phyloP scores from a whole-genome alignment of 129 eudicot genomes.

The Deinandra increscens region DNA sequence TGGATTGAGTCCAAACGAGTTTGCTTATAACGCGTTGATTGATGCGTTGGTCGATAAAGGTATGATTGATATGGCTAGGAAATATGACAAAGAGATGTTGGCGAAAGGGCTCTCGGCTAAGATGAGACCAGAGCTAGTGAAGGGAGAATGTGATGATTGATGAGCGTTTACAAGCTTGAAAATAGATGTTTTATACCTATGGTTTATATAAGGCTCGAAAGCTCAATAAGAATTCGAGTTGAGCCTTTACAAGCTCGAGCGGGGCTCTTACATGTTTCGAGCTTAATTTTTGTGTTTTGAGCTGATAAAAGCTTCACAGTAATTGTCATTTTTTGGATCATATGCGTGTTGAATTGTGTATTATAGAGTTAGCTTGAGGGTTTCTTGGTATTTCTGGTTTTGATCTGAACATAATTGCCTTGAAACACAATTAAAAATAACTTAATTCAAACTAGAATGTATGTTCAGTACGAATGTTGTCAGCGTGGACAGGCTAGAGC shows the following conservation, averaged over 20 bases:
- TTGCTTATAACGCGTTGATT: conserved; percentile 84
- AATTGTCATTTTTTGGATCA: background rate
- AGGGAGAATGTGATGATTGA: conserved; percentile 40
- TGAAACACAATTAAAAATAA: too few relatives aligned
- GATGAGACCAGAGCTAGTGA: conserved; percentile 59
- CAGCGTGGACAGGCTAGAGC: too few relatives aligned
- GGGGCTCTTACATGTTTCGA: too few relatives aligned
- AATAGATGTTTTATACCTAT: background rate
- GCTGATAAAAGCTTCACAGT: background rate
- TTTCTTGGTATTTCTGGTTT: too few relatives aligned
- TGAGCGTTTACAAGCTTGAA: conserved; percentile 4
- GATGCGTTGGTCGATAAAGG: conserved; percentile 93
- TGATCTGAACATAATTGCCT: too few relatives aligned
- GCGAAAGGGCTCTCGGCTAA: conserved; percentile 82
- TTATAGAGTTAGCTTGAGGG: too few relatives aligned
- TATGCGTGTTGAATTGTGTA: too few relatives aligned
- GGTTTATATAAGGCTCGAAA: background rate
- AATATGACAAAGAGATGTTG: conserved; percentile 88
- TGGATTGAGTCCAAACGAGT: conserved; percentile 75
- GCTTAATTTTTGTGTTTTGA: too few relatives aligned
- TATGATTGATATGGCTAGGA: conserved; percentile 81
- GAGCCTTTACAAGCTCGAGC: background rate
- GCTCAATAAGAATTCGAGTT: too few relatives aligned
- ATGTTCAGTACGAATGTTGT: too few relatives aligned
- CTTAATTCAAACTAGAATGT: too few relatives aligned